Evolutionary conservation across 2,329 filamentous ascomycete genomes (phyloP), one percentile per base, ranked within the genome.

Genomic region (Cladobotryum mycophilum): DNA sequence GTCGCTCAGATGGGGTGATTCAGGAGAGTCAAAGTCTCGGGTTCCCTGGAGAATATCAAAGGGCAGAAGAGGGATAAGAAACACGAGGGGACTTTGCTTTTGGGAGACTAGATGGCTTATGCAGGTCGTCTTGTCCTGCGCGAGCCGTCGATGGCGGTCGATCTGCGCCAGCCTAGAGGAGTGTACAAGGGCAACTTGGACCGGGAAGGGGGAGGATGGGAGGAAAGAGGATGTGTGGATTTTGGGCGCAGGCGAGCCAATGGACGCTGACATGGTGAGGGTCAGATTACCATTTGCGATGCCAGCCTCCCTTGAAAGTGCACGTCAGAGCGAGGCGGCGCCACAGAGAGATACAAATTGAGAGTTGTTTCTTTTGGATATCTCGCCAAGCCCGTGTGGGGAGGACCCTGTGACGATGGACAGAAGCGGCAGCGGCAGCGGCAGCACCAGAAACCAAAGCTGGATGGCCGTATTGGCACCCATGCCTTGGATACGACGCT

Each of bases 71-170:
- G 59, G 50, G 54, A 61, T 60, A 55, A 57, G 53, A 55, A 57
- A 59, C 54, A 60, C 53, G 60, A 56, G 50, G 57, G 58, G 53
- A 60, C 61, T 62, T 68, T 68, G 64, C 64, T 63, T 66, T 68
- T 41, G 38, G 57, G 55, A 57, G 57, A 58, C 54, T 57, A 58
- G 55, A 57, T 55, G 57, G 58, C 56, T 56, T 62, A 64, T 68
- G 66, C 64, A 63, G 56, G 59, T 59, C 17, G 55, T 54, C 55
- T 57, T 63, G 60, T 61, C 58, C 58, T 64, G 61, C 61, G 51
- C 54, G 53, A 65, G 55, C 45, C 45, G 49, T 35, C 17, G 50
- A 47, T 43, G 49, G 52, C 37, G 40, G 48, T 52, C 38, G 46
- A 56, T 54, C 52, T 41, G 45, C 34, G 49, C 41, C 51, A 56